Base-by-base conservation (phyloP, 371 early-diverging fungal genomes). In the Parasitella parasitica region DNA sequence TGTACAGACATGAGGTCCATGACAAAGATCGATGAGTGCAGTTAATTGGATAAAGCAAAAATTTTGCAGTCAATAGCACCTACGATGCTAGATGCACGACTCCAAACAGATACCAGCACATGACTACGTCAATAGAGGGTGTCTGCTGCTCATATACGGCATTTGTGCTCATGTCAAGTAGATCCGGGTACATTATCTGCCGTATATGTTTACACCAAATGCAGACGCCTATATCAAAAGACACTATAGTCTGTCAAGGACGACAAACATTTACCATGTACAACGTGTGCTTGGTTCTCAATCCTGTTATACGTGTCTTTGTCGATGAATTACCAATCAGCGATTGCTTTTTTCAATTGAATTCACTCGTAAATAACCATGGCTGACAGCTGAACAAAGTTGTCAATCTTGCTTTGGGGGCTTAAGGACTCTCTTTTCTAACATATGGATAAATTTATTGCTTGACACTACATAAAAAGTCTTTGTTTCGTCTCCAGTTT, bases 181-280 rank as follows among this genome's bases (percentile, higher is more conserved):
- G 38, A 9, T 46, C 63, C 0, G 70, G 70, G 41, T 70, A 78
- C 11, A 57, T 59, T 16, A 81, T 66, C 38, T 75, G 59, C 41
- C 75, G 30, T 24, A 75, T n/a, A 49, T 85, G 81, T 1, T 71
- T 2, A 77, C 56, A 0, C 52, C 70, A 68, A 76, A 83, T 1
- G 83, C 78, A 6, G 77, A 73, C 35, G 70, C 57, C 85, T 83
- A n/a, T n/a, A 85, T 82, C 83, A 85, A 41, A 73, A 66, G 20
- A 64, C 51, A 35, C 78, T 79, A 38, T 83, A 75, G 6, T 69
- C 35, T 1, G 85, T 77, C 20, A 85, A 64, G 0, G 68, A 38
- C 0, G 72, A 73, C 4, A 77, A 59, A 16, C 71, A 69, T 24
- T 64, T 51, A 28, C 67, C 76, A 12, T 69, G 70, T 12, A 82